Base-by-base conservation (phyloP, 169 alveolate genomes). In the Cryptosporidium andersoni region DNA sequence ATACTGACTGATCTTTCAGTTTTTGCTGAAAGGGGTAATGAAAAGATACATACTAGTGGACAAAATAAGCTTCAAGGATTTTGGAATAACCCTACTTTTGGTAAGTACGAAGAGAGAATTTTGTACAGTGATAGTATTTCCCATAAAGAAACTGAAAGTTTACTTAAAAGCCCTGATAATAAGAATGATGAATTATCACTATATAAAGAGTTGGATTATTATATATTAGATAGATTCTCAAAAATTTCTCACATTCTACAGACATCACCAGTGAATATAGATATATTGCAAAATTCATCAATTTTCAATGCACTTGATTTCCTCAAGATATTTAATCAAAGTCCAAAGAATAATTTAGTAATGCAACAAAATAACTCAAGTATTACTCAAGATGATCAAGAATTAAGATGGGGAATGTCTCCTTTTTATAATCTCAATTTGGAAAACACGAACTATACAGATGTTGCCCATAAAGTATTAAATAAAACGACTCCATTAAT, bases 181-280 rank as follows among this genome's bases (percentile, higher is more conserved):
- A 49, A 49, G 45, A 34, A 40, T 14, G 81, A 48, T 51, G 81
- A 66, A 39, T 49, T 51, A 11, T 58, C 42, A n/a, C 16, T 74
- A 42, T 74, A 74, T 42, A 74, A 60, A 58, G 85, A 74, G 43
- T 12, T 74, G 62, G 85, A 74, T 14, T 66, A 68, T 39, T 74
- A 74, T 25, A 58, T 74, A 48, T 45, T 74, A 39, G 25, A 25
- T 25, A 25, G 25, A 25, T 25, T 25, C 0, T 25, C 25, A 74
- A 74, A 45, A 74, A 74, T 34, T 74, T 74, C 51, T 43, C 34
- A 34, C 74, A 74, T 36, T 66, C 85, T 11, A 45, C 85, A n/a
- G 60, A 74, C 40, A 5, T 74, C 2, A 4, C 60, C 3, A 49
- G 45, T 60, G 60, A 48, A 58, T 16, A 58, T 6, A 74, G 60